Evolutionary conservation across 2,329 filamentous ascomycete species (phyloP).

Genomic region (Sporothrix sp.): DNA sequence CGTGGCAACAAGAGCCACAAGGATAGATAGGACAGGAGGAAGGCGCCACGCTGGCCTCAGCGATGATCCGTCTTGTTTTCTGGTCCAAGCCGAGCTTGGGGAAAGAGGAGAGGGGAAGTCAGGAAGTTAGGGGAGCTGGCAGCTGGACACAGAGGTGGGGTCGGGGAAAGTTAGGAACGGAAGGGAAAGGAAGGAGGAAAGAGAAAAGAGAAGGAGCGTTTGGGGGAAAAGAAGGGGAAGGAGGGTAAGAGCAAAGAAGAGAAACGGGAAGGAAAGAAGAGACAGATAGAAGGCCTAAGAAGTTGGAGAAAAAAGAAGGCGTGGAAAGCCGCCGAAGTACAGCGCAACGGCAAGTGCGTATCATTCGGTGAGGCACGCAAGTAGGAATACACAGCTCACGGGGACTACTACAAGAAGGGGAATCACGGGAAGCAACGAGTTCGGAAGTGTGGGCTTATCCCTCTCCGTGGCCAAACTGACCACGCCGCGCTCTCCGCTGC

Average conservation of each 20-base stretch:
- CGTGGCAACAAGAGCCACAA: too few relatives aligned
- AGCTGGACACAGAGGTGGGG: neutral
- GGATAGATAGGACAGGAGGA: neutral
- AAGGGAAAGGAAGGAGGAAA: neutral
- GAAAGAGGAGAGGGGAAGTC: neutral
- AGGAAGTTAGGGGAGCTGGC: too few relatives aligned
- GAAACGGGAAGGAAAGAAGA: neutral
- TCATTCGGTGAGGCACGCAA: neutral
- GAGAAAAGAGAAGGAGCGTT: neutral
- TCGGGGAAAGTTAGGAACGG: neutral
- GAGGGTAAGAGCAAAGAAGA: neutral
- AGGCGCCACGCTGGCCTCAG: neutral
- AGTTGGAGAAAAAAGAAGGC: neutral
- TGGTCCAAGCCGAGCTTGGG: neutral
- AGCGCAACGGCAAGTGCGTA: neutral
- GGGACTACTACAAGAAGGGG: neutral
- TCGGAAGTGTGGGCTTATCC: constrained; percentile 1
- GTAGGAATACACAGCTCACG: neutral
- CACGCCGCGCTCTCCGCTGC: neutral
- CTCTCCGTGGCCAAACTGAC: neutral
- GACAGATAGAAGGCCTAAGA: neutral
- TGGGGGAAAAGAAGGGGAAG: neutral
- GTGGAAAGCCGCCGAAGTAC: neutral
- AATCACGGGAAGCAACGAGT: constrained; percentile 1
- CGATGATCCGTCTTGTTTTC: neutral